Conservation (phyloP, 768 basidiomycete species). For the Trametes sanguinea region DNA sequence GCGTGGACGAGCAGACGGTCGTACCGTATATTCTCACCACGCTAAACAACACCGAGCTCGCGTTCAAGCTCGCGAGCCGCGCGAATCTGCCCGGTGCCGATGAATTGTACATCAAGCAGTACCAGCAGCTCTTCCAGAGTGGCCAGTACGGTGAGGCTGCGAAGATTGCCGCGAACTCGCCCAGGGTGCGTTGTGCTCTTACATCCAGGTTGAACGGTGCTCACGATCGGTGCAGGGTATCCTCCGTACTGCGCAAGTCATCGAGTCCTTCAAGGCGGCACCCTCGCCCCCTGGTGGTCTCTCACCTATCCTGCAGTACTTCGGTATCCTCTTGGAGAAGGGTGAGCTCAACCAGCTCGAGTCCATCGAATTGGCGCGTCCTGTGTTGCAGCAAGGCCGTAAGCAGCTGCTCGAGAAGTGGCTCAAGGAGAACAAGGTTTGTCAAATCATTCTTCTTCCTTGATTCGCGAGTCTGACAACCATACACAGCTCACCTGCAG, state of each 20-base stretch:
- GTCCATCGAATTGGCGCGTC: conserved; percentile 92
- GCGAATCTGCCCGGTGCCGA: conserved; percentile 97
- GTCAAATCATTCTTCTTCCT: conserved; percentile 14
- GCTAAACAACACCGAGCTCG: conserved; percentile 95
- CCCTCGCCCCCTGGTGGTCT: conserved; percentile 89
- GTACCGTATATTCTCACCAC: conserved; percentile 93
- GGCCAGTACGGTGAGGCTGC: conserved; percentile 94
- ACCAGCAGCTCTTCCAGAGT: conserved; percentile 84
- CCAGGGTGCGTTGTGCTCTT: conserved; percentile 53
- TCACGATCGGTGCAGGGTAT: conserved; percentile 64
- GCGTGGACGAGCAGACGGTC: conserved; percentile 93
- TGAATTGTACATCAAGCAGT: conserved; percentile 93
- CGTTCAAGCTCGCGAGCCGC: conserved; percentile 95
- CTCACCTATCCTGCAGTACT: conserved; percentile 97
- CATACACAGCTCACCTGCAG: conserved; percentile 84
- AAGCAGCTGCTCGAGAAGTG: conserved; percentile 98
- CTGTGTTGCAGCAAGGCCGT: conserved; percentile 92
- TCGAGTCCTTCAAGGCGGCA: conserved; percentile 96
- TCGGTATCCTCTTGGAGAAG: conserved; percentile 97
- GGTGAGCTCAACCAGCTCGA: conserved; percentile 97
- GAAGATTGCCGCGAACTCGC: conserved; percentile 97
- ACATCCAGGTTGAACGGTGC: neutral
- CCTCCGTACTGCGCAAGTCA: conserved; percentile 90
- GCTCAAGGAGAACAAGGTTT: conserved; percentile 98
- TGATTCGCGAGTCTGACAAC: neutral